Percentiles rank a stretch among this genome's conserved stretches.
phyloP scores from a whole-genome alignment of 2,329 filamentous ascomycete genomes.

The Hypoxylon sp. region DNA sequence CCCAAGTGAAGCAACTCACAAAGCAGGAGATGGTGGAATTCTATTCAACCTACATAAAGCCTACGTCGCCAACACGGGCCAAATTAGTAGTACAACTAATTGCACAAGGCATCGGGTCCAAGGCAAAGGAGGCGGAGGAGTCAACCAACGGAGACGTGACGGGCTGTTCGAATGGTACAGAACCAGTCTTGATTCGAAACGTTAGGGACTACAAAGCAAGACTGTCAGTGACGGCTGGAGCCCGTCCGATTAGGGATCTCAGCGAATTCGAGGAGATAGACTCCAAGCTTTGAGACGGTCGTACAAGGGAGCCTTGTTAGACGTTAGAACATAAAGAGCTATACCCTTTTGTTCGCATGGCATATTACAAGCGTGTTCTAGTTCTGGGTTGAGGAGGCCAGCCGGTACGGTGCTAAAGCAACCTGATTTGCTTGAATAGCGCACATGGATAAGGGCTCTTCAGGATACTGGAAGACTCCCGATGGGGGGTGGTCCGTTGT shows the following conservation, averaged over 20 bases:
- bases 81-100: conserved; percentile 88
- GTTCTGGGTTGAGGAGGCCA: conserved; percentile 4
- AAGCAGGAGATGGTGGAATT: conserved; percentile 87
- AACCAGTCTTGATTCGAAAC: conserved; percentile 78
- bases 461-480: background rate
- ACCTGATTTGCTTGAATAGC: conserved; percentile 9
- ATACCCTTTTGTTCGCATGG: conserved; percentile 37
- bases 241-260: conserved; percentile 80
- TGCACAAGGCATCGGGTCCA: conserved; percentile 73
- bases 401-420: conserved; percentile 8
- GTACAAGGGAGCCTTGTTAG: conserved; percentile 25
- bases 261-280: conserved; percentile 89
- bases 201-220: conserved; percentile 85
- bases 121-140: conserved; percentile 59
- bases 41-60: conserved; percentile 81
- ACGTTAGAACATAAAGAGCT: conserved; percentile 34
- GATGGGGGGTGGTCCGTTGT: background rate
- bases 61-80: conserved; percentile 79
- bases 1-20: conserved; percentile 78
- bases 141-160: conserved; percentile 54
- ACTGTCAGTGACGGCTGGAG: conserved; percentile 79
- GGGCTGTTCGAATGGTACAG: conserved; percentile 63
- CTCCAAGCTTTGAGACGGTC: conserved; percentile 77
- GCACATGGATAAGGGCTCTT: background rate
- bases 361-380: conserved; percentile 18